A percentile compares a stretch with the other conserved stretches of the same genome.
Conservation (phyloP, 495 filamentous ascomycete species). For the Aspergillus homomorphus region DNA sequence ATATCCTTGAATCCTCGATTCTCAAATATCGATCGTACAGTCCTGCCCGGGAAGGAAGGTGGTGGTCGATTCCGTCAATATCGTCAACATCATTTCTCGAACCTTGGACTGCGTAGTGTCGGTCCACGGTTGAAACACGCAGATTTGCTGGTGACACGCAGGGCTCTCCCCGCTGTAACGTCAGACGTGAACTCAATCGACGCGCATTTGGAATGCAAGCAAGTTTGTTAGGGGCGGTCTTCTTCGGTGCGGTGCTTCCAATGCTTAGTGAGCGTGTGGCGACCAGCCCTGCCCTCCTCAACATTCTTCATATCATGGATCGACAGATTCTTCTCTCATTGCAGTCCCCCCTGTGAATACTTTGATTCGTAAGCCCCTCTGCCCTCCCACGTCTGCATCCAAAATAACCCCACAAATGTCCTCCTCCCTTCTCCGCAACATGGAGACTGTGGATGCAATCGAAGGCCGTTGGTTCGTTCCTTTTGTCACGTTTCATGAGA, state of each 20-base stretch:
- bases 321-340: no score
- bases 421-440: neutral
- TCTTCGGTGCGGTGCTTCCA: neutral
- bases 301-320: conserved; percentile 1
- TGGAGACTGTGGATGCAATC: neutral
- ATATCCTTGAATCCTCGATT: no score
- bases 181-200: neutral
- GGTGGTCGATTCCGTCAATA: neutral
- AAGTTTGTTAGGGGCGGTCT: neutral
- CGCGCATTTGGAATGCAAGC: neutral
- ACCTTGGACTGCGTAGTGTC: neutral
- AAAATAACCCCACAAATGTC: neutral
- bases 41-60: no score
- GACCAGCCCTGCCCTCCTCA: neutral
- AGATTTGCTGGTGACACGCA: neutral
- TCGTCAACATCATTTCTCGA: neutral
- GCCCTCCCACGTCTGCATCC: neutral
- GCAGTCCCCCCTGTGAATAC: neutral
- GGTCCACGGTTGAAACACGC: neutral
- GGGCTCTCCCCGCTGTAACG: neutral
- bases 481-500: neutral
- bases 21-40: neutral
- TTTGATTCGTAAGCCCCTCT: neutral
- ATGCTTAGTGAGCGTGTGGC: neutral
- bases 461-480: neutral